These are phyloP conservation scores for Oryza brachyantha DNA, from an alignment of 176 grass and related monocot species.

Conservation along the genomic window DNA sequence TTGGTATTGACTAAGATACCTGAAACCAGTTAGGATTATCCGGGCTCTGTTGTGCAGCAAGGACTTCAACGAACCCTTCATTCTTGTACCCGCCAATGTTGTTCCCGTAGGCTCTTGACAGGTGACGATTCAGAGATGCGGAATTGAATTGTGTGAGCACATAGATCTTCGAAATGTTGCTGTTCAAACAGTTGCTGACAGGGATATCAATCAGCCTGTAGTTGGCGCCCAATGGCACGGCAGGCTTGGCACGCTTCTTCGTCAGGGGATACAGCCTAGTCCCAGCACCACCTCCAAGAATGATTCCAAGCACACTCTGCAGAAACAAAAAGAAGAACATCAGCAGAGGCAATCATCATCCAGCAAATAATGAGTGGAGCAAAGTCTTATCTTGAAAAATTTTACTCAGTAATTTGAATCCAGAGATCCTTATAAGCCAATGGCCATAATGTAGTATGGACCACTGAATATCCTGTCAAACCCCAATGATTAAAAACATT, in stretches of 20 bases:
- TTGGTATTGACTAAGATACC: slow-evolving; percentile 44
- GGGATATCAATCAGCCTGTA: slow-evolving; percentile 97
- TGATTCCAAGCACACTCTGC: slow-evolving; percentile 99
- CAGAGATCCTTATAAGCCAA: background rate
- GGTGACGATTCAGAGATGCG: slow-evolving; percentile 89
- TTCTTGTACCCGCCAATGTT: slow-evolving; percentile 91
- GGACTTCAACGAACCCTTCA: slow-evolving; percentile 94
- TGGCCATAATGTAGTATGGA: background rate
- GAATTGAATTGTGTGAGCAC: slow-evolving; percentile 98
- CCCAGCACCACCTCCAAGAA: slow-evolving; percentile 93
- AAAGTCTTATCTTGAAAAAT: background rate
- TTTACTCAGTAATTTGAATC: background rate
- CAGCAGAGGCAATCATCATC: slow-evolving; percentile 16
- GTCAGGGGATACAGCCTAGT: slow-evolving; percentile 88
- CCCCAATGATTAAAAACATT: background rate
- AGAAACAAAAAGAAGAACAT: slow-evolving; percentile 31
- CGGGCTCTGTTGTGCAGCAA: slow-evolving; percentile 96
- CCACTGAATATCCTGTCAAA: background rate
- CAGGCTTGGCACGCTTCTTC: slow-evolving; percentile 97
- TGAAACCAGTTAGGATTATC: slow-evolving; percentile 99
- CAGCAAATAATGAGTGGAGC: background rate
- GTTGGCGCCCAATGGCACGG: slow-evolving; percentile 90
- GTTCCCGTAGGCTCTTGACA: slow-evolving; percentile 81
- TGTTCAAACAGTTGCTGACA: slow-evolving; percentile 98
- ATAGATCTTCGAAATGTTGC: slow-evolving; percentile 90